These are phyloP conservation scores for Nymphaea colorata DNA, from an alignment of 164 flowering plant genomes.

Conservation along the genomic window DNA sequence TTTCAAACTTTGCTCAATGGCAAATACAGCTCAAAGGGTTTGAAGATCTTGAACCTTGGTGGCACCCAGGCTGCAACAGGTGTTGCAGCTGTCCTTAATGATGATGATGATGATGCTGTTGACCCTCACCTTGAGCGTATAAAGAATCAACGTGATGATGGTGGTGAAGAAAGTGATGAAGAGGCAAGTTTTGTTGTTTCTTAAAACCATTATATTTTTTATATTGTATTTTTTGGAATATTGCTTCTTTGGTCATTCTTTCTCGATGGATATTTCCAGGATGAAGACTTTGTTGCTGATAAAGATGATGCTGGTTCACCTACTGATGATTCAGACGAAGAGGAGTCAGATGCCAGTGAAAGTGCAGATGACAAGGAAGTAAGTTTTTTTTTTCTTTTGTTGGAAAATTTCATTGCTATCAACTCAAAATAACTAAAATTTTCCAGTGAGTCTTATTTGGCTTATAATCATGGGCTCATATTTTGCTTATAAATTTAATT, in stretches of 20 bases:
- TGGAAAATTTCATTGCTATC: neutral
- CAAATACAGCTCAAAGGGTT: neutral
- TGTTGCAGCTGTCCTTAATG: slow-evolving; percentile 18
- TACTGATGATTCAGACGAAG: slow-evolving; percentile 91
- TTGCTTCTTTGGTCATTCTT: neutral
- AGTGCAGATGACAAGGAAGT: slow-evolving; percentile 66
- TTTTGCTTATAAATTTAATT: too few relatives aligned
- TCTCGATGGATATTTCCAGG: slow-evolving; percentile 33
- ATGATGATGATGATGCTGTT: slow-evolving; percentile 76
- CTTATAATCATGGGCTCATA: neutral
- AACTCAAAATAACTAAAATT: too few relatives aligned
- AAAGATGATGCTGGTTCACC: slow-evolving; percentile 97
- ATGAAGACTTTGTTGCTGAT: slow-evolving; percentile 78
- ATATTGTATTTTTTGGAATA: neutral
- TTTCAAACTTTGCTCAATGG: too few relatives aligned
- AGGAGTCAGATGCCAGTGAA: slow-evolving; percentile 79
- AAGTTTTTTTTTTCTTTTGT: slow-evolving; percentile 1
- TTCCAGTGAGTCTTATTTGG: neutral
- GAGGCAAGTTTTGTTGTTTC: slow-evolving; percentile 38
- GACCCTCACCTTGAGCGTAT: slow-evolving; percentile 94
- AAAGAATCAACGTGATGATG: slow-evolving; percentile 46
- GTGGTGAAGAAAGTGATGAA: slow-evolving; percentile 91
- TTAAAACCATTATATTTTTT: too few relatives aligned
- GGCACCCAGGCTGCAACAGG: neutral
- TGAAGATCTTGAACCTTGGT: slow-evolving; percentile 2